Percentiles rank a stretch among this genome's conserved stretches.
Evolutionary conservation across 257 asterid genomes (phyloP).

Genomic region (Ilex aquifolium): DNA sequence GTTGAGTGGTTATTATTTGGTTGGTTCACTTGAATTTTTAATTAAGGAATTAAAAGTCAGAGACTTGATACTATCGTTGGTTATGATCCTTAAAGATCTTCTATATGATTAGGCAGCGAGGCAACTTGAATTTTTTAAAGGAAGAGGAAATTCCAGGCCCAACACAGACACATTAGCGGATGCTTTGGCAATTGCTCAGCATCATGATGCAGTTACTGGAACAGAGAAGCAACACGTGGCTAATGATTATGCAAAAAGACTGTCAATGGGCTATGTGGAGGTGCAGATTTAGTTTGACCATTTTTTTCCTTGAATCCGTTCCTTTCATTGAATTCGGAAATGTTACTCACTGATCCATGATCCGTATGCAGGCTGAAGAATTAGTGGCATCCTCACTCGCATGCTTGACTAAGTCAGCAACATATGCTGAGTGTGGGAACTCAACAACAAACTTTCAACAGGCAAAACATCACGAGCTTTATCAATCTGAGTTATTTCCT

Average conservation of each 20-base stretch:
- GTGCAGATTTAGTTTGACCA: conserved; percentile 9
- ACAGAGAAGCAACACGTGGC: conserved; percentile 44
- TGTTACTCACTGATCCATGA: conserved; percentile 1
- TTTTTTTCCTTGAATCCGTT: background rate
- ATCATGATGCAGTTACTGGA: conserved; percentile 51
- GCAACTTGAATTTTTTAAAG: conserved; percentile 36
- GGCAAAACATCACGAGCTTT: conserved; percentile 15
- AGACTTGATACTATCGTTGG: conserved; percentile 4
- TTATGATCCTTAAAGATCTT: conserved; percentile 8
- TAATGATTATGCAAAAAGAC: conserved; percentile 37
- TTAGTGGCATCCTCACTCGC: conserved; percentile 26
- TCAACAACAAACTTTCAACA: conserved; percentile 24
- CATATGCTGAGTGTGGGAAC: conserved; percentile 17
- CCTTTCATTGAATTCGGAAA: conserved; percentile 5
- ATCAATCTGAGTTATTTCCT: background rate
- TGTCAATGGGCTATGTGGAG: conserved; percentile 40
- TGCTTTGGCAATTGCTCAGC: conserved; percentile 43
- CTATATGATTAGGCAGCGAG: conserved; percentile 33
- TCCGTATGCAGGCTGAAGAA: conserved; percentile 25
- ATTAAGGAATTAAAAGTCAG: background rate
- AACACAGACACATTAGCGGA: conserved; percentile 34
- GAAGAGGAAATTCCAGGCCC: conserved; percentile 24
- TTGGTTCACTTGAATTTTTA: background rate
- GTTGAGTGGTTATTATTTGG: conserved; percentile 47
- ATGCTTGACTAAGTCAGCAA: conserved; percentile 21